Conservation (phyloP, 208 protist species). For the Acanthamoeba culbertsoni region DNA sequence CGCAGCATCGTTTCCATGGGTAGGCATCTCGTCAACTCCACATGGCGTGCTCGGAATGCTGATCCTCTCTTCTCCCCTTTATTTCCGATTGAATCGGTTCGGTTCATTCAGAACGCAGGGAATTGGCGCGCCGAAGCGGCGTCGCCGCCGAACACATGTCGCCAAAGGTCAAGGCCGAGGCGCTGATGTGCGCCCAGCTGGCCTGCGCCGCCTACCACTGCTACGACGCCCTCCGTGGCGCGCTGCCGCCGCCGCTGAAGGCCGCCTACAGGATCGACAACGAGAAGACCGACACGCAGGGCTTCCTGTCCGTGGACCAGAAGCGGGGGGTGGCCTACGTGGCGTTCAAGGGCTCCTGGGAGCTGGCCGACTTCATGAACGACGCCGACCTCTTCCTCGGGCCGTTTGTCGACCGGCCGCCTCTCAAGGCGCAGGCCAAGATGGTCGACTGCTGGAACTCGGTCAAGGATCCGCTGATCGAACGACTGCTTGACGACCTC, state of each 20-base stretch:
- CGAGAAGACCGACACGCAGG: not conserved
- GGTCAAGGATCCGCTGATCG: not conserved
- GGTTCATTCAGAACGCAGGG: not conserved
- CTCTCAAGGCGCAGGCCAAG: not conserved
- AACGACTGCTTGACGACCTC: not conserved
- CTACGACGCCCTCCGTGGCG: not conserved
- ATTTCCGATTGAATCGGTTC: too few relatives aligned
- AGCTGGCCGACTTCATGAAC: slow-evolving; percentile 11
- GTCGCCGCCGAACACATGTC: not conserved
- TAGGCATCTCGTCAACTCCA: not conserved
- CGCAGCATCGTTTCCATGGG: not conserved
- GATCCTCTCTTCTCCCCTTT: too few relatives aligned
- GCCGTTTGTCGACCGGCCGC: not conserved
- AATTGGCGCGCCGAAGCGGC: not conserved
- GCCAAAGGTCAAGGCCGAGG: not conserved
- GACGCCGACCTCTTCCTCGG: not conserved
- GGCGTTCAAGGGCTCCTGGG: not conserved
- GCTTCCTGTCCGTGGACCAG: not conserved
- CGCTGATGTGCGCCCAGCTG: not conserved
- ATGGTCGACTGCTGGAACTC: not conserved
- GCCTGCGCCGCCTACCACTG: not conserved
- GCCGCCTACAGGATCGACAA: not conserved
- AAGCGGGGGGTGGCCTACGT: not conserved
- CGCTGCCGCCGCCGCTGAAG: not conserved
- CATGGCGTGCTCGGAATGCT: too few relatives aligned